Evolutionary conservation across 345 rosid species (phyloP), one percentile per base, ranked within the genome.

Genomic region (Eucalyptus camaldulensis): DNA sequence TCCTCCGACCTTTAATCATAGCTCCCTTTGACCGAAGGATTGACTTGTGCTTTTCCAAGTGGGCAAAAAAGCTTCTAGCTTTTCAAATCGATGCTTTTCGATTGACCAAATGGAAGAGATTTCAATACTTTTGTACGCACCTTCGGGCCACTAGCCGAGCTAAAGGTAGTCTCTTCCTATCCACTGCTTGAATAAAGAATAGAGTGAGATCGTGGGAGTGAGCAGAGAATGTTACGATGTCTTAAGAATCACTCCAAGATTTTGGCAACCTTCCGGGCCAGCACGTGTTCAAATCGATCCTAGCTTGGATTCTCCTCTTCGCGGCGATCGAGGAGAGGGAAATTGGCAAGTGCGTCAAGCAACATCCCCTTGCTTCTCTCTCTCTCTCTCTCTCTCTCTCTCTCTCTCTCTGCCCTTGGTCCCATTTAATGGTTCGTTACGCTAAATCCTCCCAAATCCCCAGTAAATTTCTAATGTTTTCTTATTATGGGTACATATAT

Each of bases 371-470:
- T 88, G 69, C 89, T 91, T 92, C 92, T 89, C 95, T 90, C 53
- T 69, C 89, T 27, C 60, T 60, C 86, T 92, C 92, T 89, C 95
- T 90, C 53, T 69, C 89, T 27, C 60, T 60, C 86, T 44, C 56
- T 80, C 91, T n/a, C 87, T 87, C 90, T 91, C 93, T 80, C 94
- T 7, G 37, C 81, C 81, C 45, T 17, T 10, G 43, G 85, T 76
- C 47, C 43, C 47, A 76, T 90, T 96, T 93, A 93, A 93, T 91
- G 94, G 96, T 95, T 95, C 98, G 98, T 97, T 94, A 97, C 98
- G 98, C 97, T 95, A 96, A 97, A 95, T 96, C 92, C 95, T 96
- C 99, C 92, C 98, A 90, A 92, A 92, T 95, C 95, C 97, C 98
- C 37, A 96, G 67, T 90, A 80, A 45, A 49, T 69, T 56, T 49